These are phyloP conservation scores for Arthroderma sp. DNA, from an alignment of 2,329 filamentous ascomycete species.

Conservation along the genomic window DNA sequence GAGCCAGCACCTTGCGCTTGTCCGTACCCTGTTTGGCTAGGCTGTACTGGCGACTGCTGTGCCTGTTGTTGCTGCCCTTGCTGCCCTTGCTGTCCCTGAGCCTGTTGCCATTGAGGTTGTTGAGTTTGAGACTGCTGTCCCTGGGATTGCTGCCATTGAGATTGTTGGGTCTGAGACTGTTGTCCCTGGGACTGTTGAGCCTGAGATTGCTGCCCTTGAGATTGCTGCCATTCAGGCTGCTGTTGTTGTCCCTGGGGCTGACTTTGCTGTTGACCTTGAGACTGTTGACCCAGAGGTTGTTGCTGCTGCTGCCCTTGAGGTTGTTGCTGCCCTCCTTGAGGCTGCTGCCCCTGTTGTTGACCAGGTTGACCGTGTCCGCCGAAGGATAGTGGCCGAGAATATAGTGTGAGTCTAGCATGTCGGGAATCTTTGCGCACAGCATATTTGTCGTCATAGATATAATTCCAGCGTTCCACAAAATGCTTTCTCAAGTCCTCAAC, in stretches of 20 bases:
- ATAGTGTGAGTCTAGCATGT: slow-evolving; percentile 30
- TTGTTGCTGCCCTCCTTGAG: slow-evolving; percentile 1
- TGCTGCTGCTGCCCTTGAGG: slow-evolving; percentile 6
- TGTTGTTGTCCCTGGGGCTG: slow-evolving; percentile 1
- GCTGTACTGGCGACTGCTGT: slow-evolving; percentile 5
- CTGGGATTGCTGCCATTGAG: slow-evolving; percentile 3
- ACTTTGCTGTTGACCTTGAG: slow-evolving; percentile 1
- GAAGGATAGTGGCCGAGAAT: slow-evolving; percentile 19
- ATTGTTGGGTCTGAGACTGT: background rate
- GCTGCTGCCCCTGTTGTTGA: slow-evolving; percentile 1
- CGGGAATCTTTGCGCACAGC: slow-evolving; percentile 39
- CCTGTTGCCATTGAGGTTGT: slow-evolving; percentile 1
- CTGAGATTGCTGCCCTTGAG: slow-evolving; percentile 8
- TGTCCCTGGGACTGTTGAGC: slow-evolving; percentile 3
- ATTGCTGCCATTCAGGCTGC: slow-evolving; percentile 3
- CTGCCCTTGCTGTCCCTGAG: slow-evolving; percentile 1
- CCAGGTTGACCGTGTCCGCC: slow-evolving; percentile 3
- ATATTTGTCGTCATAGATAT: slow-evolving; percentile 77
- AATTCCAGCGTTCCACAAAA: slow-evolving; percentile 92
- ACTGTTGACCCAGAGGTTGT: slow-evolving; percentile 2
- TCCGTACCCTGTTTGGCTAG: slow-evolving; percentile 6
- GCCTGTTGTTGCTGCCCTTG: slow-evolving; percentile 6
- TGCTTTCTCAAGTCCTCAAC: slow-evolving; percentile 94
- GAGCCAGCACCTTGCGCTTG: slow-evolving; percentile 6
- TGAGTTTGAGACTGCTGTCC: slow-evolving; percentile 1